These are phyloP conservation scores for Tephrocybe rancida DNA, from an alignment of 768 basidiomycete genomes.

Conservation along the genomic window DNA sequence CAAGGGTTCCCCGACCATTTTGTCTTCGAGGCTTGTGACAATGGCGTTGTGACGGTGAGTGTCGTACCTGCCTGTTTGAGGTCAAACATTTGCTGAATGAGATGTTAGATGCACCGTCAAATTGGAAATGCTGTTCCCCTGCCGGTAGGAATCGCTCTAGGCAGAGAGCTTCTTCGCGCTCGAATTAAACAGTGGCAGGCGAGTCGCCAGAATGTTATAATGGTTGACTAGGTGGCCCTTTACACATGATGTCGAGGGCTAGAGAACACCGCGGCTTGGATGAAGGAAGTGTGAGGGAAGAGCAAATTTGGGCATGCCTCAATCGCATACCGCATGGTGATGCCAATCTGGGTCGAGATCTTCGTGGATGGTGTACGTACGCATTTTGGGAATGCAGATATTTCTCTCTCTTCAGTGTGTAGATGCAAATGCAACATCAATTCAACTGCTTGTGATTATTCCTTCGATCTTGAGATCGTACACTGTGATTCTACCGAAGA, in stretches of 20 bases:
- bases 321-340: too few species aligned
- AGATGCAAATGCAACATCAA: too few species aligned
- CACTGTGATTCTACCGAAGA: constrained; percentile 16
- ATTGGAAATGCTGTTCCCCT: constrained; percentile 83
- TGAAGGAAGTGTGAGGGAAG: too few species aligned
- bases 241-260: too few species aligned
- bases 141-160: constrained; percentile 64
- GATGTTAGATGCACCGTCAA: constrained; percentile 70
- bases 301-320: too few species aligned
- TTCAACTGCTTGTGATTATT: constrained; percentile 1
- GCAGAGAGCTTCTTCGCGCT: constrained; percentile 56
- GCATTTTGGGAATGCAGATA: too few species aligned
- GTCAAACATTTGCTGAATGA: not conserved
- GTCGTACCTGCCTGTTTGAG: not conserved
- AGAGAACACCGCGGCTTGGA: too few species aligned
- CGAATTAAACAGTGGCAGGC: constrained; percentile 55
- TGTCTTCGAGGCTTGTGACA: constrained; percentile 52
- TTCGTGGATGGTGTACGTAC: too few species aligned
- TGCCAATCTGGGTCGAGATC: too few species aligned
- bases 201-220: constrained; percentile 35
- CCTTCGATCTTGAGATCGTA: constrained; percentile 18
- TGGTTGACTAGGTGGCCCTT: constrained; percentile 24
- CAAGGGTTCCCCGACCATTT: constrained; percentile 85
- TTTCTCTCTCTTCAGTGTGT: too few species aligned
- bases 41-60: constrained; percentile 65